Evolutionary conservation across 345 rosid species (phyloP).

Genomic region (Linum trigynum): DNA sequence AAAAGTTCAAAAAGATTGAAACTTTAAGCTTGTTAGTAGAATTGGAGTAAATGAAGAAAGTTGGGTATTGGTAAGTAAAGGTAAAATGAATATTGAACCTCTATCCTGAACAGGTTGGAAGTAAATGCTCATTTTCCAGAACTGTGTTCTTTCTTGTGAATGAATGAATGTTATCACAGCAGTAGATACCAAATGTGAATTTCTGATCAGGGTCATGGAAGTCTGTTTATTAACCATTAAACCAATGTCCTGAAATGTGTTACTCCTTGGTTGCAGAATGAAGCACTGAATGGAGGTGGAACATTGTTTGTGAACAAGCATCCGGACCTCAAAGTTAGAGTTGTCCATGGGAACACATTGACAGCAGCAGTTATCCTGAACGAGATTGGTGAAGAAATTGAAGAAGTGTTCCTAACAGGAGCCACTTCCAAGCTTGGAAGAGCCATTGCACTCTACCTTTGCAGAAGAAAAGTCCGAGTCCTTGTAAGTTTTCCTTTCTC

Average conservation of each 20-base stretch:
- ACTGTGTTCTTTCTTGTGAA: no score
- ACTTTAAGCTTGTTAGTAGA: no score
- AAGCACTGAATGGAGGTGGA: conserved; percentile 93
- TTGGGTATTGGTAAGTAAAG: no score
- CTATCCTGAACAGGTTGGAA: no score
- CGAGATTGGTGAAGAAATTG: conserved; percentile 59
- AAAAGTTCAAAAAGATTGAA: no score
- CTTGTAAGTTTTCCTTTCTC: conserved; percentile 45
- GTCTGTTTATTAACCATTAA: no score
- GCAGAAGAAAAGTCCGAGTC: conserved; percentile 65
- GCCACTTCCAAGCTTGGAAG: conserved; percentile 98
- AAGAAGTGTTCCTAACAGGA: conserved; percentile 85
- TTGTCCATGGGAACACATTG: conserved; percentile 95
- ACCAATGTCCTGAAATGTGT: not conserved
- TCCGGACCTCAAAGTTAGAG: conserved; percentile 65
- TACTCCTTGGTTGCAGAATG: conserved; percentile 41
- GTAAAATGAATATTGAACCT: no score
- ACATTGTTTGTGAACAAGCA: conserved; percentile 79
- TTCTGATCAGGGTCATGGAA: no score
- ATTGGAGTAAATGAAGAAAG: no score
- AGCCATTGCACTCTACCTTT: conserved; percentile 92
- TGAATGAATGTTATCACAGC: no score
- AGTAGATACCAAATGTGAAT: no score
- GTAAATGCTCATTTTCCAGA: no score
- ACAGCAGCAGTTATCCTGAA: conserved; percentile 92